Base-by-base conservation (phyloP, 306 rosid species). In the Rosa multiflora region DNA sequence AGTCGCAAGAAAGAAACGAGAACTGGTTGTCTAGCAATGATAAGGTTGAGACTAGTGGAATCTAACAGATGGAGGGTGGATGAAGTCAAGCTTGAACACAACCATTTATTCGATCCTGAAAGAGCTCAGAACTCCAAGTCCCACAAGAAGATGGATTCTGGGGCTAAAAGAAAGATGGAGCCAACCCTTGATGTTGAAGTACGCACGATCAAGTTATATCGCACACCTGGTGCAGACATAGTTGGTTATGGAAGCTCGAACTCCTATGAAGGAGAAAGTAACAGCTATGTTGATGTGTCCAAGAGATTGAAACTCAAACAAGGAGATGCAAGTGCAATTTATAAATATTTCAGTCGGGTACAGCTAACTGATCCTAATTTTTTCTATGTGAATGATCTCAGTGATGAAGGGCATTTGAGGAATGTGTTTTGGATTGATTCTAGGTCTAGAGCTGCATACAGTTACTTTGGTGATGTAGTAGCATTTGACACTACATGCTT, bases 111-210 rank as follows among this genome's bases (percentile, higher is more conserved):
- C 74, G 97, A 92, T 90, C 99, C 92, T 48, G 97, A 92, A 84
- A 91, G 98, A 87, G 97, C 87, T n/a, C 97, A 90, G 79, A 92
- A 94, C 87, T 92, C 98, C 71, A 92, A 95, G 88, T 95, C 99
- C 32, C 99, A 95, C 83, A 95, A 91, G 89, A 92, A 85, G 90
- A 86, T 88, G 83, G 96, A 88, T 64, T 44, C 53, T 77, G 97
- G 94, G 76, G 85, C 81, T 67, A 92, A 95, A 88, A 91, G 99
- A 85, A 92, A 92, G 83, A 62, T 83, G 68, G 98, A 92, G 82
- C 94, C 98, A 64, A 80, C 90, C 13, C 79, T 85, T 69, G 97
- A 88, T 82, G 90, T 92, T 71, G 99, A 92, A 88, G 98, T 95
- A 29, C 84, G 89, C 18, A 95, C 99, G 5, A 95, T 95, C 88